Evolutionary conservation across 768 basidiomycete species (phyloP).

Genomic region (Royoungia palumana): DNA sequence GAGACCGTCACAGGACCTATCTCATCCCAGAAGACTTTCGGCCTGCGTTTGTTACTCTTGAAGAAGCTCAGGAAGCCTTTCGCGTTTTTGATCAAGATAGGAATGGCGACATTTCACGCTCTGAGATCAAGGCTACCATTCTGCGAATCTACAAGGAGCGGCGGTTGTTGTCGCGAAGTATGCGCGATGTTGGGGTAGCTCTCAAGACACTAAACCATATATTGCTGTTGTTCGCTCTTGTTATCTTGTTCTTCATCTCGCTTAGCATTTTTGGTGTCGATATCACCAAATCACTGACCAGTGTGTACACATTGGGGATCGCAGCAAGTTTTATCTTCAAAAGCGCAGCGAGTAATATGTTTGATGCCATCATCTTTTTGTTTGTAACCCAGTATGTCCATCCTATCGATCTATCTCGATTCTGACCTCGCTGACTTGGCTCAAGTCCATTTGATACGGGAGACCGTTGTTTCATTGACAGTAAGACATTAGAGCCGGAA

Average conservation of each 20-base stretch:
- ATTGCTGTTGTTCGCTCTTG: conserved; percentile 56
- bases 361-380: conserved; percentile 79
- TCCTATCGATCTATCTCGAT: conserved; percentile 8
- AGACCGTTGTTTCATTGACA: conserved; percentile 74
- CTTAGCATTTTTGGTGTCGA: conserved; percentile 70
- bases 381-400: conserved; percentile 76
- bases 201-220: conserved; percentile 62
- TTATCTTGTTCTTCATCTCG: conserved; percentile 70
- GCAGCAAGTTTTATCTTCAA: conserved; percentile 83
- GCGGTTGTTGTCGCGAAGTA: conserved; percentile 67
- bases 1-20: conserved; percentile 51
- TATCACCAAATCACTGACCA: conserved; percentile 61
- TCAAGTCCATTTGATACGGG: conserved; percentile 75
- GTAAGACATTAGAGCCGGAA: conserved; percentile 30
- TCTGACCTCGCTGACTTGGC: conserved; percentile 2
- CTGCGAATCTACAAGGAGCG: conserved; percentile 77
- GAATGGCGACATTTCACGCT: conserved; percentile 71
- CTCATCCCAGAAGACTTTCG: conserved; percentile 67
- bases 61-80: conserved; percentile 64
- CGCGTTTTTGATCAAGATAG: conserved; percentile 72
- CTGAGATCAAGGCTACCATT: conserved; percentile 69
- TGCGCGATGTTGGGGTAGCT: conserved; percentile 72
- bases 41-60: conserved; percentile 59
- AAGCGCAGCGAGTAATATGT: conserved; percentile 63
- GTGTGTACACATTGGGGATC: conserved; percentile 68